Evolutionary conservation across 176 grass and related monocot species (phyloP), one percentile per base, ranked within the genome.

Genomic region (Phyllostachys edulis): DNA sequence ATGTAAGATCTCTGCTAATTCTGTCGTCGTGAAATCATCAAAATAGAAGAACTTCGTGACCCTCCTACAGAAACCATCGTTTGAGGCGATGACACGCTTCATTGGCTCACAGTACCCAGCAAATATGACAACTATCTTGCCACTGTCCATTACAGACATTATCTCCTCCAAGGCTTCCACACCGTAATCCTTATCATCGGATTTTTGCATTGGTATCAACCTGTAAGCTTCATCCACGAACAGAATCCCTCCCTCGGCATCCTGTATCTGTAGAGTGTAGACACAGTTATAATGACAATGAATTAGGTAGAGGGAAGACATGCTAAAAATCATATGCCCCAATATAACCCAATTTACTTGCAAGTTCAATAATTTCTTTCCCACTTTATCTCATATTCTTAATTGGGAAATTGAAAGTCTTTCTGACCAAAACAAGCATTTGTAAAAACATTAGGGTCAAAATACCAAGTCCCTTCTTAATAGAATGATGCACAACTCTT

Each of bases 171-270:
- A 72, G 52, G 96, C 96, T 82, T 99, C 96, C 79, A 99, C 65
- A 78, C 96, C 96, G 76, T 99, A 99, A 81, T 99, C 96, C 87
- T 96, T 99, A 79, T 96, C 96, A 67, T 99, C 87, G 0, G 96
- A 78, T 87, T 93, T 94, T 81, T 97, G 94, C 82, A 80, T 88
- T 57, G 91, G 93, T 85, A 99, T 92, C 84, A 99, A 85, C 81
- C 96, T 94, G 66, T 99, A 99, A 78, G 96, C 96, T 91, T 99
- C 96, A 69, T 99, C 96, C 11, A 99, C 93, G 5, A 99, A 95
- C 61, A 98, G 80, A 87, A 99, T 94, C 38, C 93, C 96, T 75
- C 96, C 96, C 59, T 94, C 96, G 1, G 96, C 91, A 2, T 99
- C 91, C 45, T 91, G 82, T 90, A 99, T 95, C 96, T 99, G 83